Evolutionary conservation across 164 flowering plant species (phyloP).

Genomic region (Malania oleifera): DNA sequence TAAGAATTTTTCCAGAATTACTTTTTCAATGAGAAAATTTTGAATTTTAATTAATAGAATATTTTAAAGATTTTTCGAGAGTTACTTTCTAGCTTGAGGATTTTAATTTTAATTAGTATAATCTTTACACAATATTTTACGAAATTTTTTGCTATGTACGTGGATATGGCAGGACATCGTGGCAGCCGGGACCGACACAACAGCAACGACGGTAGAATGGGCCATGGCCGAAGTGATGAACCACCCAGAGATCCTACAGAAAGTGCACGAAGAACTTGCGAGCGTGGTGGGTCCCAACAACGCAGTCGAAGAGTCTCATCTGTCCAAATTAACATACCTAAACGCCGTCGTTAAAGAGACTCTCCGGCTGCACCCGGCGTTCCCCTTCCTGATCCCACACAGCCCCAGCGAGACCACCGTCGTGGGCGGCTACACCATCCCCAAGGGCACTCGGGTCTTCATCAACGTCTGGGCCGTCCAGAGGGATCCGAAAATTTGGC

Average conservation of each 20-base stretch:
- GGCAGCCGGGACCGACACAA: conserved; percentile 33
- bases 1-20: no score
- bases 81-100: no score
- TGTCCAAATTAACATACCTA: conserved; percentile 27
- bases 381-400: conserved; percentile 26
- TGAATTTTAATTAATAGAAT: no score
- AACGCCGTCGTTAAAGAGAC: conserved; percentile 38
- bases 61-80: no score
- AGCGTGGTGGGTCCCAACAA: conserved; percentile 20
- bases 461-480: conserved; percentile 46
- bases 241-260: conserved; percentile 24
- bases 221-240: conserved; percentile 32
- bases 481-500: conserved; percentile 43
- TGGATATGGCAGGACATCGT: conserved; percentile 46
- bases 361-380: conserved; percentile 28
- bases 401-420: conserved; percentile 16
- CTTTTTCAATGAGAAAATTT: no score
- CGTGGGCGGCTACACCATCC: conserved; percentile 32
- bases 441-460: conserved; percentile 25
- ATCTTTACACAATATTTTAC: no score
- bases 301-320: conserved; percentile 31
- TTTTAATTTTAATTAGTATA: no score
- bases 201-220: conserved; percentile 25
- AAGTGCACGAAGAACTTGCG: conserved; percentile 26
- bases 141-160: no score